Evolutionary conservation across 2,329 filamentous ascomycete species (phyloP), one percentile per base, ranked within the genome.

Genomic region (Anthostomella pinea): DNA sequence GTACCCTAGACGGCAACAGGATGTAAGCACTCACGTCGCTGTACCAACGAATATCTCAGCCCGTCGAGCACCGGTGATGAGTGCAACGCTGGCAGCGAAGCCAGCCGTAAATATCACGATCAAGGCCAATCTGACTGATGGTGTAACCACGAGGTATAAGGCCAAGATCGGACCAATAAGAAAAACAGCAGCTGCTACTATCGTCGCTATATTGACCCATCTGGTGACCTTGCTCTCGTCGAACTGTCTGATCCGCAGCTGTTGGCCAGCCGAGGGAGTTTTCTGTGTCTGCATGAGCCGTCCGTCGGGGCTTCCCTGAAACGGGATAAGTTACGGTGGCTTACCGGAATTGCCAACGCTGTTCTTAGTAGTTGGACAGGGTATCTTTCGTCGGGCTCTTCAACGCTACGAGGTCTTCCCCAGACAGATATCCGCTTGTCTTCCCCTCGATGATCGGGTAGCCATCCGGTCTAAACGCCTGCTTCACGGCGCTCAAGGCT

Each of bases 11-110:
- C 7, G 8, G 27, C 8, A 13, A 16, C 11, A 8, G 19, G 21
- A 13, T 24, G 8, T n/a, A 35, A 25, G 23, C 9, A 11, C 32
- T 23, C 8, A 32, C 32, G 38, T 31, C 18, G 31, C 36, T 8
- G 36, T 33, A 8, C 30, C 36, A 8, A 30, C 16, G 24, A 39
- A 39, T n/a, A 39, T 20, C 20, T 39, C 36, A 24, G 36, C 30
- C 16, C 36, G 36, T 15, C 30, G 23, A 11, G 27, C 37, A 20
- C 18, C 28, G 8, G 37, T 39, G 17, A 39, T 35, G 6, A 39
- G 17, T 14, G 15, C 15, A 2, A 39, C 27, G 26, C 37, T 35
- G 5, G 16, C 31, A 10, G 37, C 37, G 14, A 39, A 39, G 11
- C 14, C 24, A 2, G 22, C 38, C 18, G 32, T 35, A 22, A 40